Evolutionary conservation across 2,329 filamentous ascomycete species (phyloP), one percentile per base, ranked within the genome.

Genomic region (Escovopsis sp.): DNA sequence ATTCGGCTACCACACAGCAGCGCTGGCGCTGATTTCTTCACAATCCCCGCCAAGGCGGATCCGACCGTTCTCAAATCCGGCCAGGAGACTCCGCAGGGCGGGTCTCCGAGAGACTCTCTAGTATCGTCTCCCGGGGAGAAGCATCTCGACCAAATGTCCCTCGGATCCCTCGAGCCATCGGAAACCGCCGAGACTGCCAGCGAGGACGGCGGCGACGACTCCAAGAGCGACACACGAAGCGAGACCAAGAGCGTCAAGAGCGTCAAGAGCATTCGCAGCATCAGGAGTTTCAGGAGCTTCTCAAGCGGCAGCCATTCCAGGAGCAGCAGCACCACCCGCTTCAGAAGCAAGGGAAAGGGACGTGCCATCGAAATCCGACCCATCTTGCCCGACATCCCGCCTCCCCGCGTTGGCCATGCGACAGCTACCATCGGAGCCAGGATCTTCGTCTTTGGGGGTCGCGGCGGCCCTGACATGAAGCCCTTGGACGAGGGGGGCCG

Each of bases 391-490:
- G 51, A 65, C 23, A 64, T 80, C 1, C 83, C 84, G 1, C 56
- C 63, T 2, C 66, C 82, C 2, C 72, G 85, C 15, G 72, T 87
- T 2, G 85, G 85, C 15, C 72, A 84, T 44, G 77, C 83, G 25
- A 72, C 78, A 0, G 70, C 77, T 11, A 67, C 74, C 1, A 70
- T 90, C 39, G 68, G 76, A 39, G 67, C 69, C 31, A 75, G 74
- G 16, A 75, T 92, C 47, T 88, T 88, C 56, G 43, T 92, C 29
- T 93, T 87, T 55, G 85, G 83, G 33, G 85, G 86, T 9, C 75
- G 82, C 31, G 77, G 79, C 25, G 79, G 79, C 0, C 57, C 65
- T 3, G 73, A 72, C 19, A 77, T 82, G 70, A 61, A 69, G 2
- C 74, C 82, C 1, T 63, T 93, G 10, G 72, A 87, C 35, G 85